These are phyloP conservation scores for Meyerozyma athensensis DNA, from an alignment of 1,139 yeast genomes.

Conservation along the genomic window DNA sequence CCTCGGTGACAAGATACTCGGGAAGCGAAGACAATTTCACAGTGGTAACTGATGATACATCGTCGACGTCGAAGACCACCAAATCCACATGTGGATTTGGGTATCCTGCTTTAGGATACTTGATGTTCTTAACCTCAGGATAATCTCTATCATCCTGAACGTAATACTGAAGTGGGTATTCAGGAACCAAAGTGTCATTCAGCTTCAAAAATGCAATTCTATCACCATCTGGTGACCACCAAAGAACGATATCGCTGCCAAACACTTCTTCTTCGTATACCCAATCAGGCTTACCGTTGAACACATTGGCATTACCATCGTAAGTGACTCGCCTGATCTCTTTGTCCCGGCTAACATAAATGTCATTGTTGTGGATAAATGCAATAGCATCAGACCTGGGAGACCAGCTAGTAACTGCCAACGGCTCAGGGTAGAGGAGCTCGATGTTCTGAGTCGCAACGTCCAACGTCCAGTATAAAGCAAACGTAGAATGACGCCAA, in stretches of 20 bases:
- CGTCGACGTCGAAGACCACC: conserved; percentile 27
- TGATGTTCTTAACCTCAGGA: conserved; percentile 34
- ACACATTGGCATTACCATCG: conserved; percentile 47
- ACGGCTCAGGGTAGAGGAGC: conserved; percentile 15
- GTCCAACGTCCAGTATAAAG: conserved; percentile 37
- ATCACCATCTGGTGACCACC: conserved; percentile 57
- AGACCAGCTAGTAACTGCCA: conserved; percentile 20
- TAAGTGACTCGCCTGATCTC: conserved; percentile 33
- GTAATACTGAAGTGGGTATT: conserved; percentile 48
- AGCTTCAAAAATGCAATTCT: conserved; percentile 44
- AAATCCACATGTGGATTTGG: conserved; percentile 40
- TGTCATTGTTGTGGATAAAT: conserved; percentile 34
- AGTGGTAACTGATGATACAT: not conserved
- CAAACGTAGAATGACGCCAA: conserved; percentile 41
- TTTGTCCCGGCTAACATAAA: conserved; percentile 24
- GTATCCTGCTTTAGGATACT: conserved; percentile 46
- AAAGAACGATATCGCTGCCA: conserved; percentile 44
- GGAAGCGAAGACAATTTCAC: not conserved
- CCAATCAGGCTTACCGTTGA: conserved; percentile 60
- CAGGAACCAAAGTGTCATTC: conserved; percentile 51
- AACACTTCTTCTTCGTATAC: conserved; percentile 60
- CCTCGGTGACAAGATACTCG: conserved; percentile 27
- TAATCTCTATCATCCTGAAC: conserved; percentile 45
- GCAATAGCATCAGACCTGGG: conserved; percentile 34
- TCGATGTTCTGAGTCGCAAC: conserved; percentile 13